Conservation (phyloP, 176 grass and related monocot species). For the Tillandsia fasciculata region DNA sequence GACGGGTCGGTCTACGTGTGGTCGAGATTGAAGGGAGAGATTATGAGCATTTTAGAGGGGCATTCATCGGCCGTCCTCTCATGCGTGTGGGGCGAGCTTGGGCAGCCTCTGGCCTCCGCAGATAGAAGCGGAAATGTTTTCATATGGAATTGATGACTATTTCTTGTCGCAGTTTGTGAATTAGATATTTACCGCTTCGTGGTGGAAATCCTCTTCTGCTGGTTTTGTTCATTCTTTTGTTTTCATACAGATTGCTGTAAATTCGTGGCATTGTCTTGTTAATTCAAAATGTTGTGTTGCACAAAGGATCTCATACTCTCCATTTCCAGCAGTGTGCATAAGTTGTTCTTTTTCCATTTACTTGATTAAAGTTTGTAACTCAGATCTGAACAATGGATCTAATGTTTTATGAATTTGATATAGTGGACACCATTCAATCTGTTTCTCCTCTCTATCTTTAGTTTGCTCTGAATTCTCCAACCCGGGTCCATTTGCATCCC, state of each 20-base stretch:
- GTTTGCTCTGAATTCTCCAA: too few species aligned
- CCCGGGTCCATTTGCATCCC: too few species aligned
- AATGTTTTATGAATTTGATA: too few species aligned
- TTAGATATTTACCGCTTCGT: neutral
- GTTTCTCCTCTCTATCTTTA: too few species aligned
- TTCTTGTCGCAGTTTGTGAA: neutral
- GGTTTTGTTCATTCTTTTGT: neutral
- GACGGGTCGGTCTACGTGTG: slow-evolving; percentile 83
- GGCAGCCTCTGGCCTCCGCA: slow-evolving; percentile 46
- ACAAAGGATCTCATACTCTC: too few species aligned
- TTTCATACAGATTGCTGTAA: neutral
- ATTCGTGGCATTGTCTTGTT: too few species aligned
- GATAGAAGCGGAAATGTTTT: slow-evolving; percentile 84
- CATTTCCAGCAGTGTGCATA: too few species aligned
- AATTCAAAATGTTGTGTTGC: too few species aligned
- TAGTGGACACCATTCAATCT: too few species aligned
- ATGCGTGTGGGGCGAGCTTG: slow-evolving; percentile 70
- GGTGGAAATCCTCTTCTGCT: neutral
- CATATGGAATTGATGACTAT: slow-evolving; percentile 69
- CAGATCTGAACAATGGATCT: too few species aligned
- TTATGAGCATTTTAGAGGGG: slow-evolving; percentile 51
- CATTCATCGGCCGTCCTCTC: slow-evolving; percentile 54
- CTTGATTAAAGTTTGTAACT: too few species aligned
- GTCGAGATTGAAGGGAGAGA: slow-evolving; percentile 45
- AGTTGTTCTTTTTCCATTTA: too few species aligned